These are phyloP conservation scores for Colletotrichum kahawae DNA, from an alignment of 2,329 filamentous ascomycete genomes.

Conservation along the genomic window DNA sequence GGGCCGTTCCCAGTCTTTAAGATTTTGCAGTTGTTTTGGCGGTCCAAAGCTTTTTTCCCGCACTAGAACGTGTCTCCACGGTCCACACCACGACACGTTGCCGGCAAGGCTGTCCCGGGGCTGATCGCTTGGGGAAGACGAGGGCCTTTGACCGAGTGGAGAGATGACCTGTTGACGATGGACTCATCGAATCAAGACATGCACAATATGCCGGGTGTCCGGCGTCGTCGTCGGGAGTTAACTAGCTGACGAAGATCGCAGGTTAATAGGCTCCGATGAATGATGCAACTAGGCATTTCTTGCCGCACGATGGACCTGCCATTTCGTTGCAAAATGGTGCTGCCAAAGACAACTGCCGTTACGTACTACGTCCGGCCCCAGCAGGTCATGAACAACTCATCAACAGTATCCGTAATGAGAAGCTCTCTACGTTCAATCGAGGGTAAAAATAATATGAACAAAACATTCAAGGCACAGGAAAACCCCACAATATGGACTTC, in stretches of 20 bases:
- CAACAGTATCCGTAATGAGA: background rate
- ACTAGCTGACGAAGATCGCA: background rate
- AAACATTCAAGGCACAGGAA: background rate
- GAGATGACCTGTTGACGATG: background rate
- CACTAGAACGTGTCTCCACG: slow-evolving; percentile 5
- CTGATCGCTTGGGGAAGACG: slow-evolving; percentile 9
- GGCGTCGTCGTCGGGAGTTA: background rate
- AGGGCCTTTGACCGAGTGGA: background rate
- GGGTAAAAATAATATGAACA: background rate
- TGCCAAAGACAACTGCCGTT: background rate
- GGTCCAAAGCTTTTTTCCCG: background rate
- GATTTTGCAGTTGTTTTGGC: slow-evolving; percentile 1
- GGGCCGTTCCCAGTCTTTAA: slow-evolving; percentile 12
- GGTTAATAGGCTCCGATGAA: background rate
- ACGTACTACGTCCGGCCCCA: background rate
- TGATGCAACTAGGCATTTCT: background rate
- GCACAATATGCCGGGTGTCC: background rate
- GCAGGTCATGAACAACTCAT: background rate
- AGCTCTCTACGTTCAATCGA: background rate
- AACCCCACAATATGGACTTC: background rate
- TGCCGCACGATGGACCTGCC: background rate
- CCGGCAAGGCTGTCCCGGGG: slow-evolving; percentile 12
- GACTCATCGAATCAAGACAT: background rate
- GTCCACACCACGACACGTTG: slow-evolving; percentile 1
- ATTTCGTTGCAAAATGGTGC: background rate